phyloP scores from a whole-genome alignment of 2,329 filamentous ascomycete species.

The Trichoderma aggressivum region DNA sequence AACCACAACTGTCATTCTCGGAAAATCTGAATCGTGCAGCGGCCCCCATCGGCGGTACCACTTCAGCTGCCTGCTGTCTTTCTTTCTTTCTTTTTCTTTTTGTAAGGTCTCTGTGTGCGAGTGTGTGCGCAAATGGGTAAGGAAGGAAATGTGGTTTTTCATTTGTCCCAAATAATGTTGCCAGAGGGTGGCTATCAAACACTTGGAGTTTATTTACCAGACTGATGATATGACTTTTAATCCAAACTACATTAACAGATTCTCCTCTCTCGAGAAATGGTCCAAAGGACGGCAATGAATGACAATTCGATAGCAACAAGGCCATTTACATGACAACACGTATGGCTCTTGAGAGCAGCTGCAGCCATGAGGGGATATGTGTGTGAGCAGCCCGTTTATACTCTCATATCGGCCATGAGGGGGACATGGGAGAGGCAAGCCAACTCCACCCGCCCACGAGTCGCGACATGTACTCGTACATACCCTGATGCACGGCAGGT shows the following conservation, averaged over 20 bases:
- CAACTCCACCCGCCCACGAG: neutral
- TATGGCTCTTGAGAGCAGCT: neutral
- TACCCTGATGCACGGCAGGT: neutral
- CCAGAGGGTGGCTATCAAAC: neutral
- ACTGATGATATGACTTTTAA: neutral
- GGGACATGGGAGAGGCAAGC: neutral
- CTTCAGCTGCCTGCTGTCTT: neutral
- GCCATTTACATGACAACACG: neutral
- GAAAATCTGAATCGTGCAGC: neutral
- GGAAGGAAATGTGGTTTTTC: neutral
- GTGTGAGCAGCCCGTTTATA: neutral
- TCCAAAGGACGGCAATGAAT: too few relatives aligned
- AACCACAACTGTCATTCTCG: neutral
- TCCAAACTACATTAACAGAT: neutral
- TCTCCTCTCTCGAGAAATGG: too few relatives aligned
- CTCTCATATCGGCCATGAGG: neutral
- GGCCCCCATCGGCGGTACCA: neutral
- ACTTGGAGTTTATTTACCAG: neutral
- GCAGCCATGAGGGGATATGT: neutral
- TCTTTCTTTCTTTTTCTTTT: neutral
- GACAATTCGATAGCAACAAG: neutral
- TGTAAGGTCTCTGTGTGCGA: neutral
- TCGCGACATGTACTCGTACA: neutral
- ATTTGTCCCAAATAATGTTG: constrained; percentile 7
- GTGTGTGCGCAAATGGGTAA: neutral